phyloP scores from a whole-genome alignment of 139 green algal genomes.

The Haematococcus sp. region DNA sequence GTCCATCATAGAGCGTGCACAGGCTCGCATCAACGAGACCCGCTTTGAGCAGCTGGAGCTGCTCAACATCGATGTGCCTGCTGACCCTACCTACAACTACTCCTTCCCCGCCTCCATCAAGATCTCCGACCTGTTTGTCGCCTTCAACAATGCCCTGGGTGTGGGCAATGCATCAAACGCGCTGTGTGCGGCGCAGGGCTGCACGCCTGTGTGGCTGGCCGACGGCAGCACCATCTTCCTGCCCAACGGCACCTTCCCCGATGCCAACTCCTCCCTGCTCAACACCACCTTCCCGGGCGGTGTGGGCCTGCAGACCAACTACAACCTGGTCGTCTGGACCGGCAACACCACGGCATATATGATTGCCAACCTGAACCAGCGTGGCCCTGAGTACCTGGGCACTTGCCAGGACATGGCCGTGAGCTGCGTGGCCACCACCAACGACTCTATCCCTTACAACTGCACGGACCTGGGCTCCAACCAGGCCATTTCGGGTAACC shows the following conservation, averaged over 20 bases:
- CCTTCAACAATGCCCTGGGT: not conserved
- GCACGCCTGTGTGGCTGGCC: not conserved
- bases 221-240: not conserved
- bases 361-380: constrained; percentile 39
- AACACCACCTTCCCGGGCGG: not conserved
- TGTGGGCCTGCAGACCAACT: not conserved
- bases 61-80: constrained; percentile 2
- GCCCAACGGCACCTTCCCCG: constrained; percentile 11
- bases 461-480: constrained; percentile 27
- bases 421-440: constrained; percentile 26
- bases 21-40: constrained; percentile 36
- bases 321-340: not conserved
- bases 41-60: constrained; percentile 16
- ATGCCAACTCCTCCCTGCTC: not conserved
- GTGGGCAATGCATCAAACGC: not conserved
- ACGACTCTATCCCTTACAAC: constrained; percentile 38
- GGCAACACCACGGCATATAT: constrained; percentile 58
- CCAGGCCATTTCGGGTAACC: constrained; percentile 10
- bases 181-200: not conserved
- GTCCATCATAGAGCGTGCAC: constrained; percentile 14
- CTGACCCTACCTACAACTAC: constrained; percentile 8
- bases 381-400: constrained; percentile 56
- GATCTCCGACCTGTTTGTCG: not conserved
- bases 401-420: constrained; percentile 38
- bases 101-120: not conserved